Base-by-base conservation (phyloP, 331 rosid species). In the Stylosanthes scabra region DNA sequence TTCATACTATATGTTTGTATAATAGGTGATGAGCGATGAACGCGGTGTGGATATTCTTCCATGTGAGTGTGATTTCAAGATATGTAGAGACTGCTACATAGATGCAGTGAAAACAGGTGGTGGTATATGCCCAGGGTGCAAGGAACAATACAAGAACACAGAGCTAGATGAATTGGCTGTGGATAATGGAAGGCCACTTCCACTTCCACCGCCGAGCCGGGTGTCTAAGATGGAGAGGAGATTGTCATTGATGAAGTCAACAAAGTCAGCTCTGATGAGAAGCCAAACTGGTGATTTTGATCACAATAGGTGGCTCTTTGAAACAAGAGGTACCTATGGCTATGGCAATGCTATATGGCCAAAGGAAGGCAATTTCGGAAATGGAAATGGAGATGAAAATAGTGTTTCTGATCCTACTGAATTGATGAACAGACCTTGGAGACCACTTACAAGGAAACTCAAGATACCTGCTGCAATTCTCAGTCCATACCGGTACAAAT, bases 21-120 rank as follows among this genome's bases (percentile, higher is more conserved):
- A 20, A 20, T 31, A 89, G 62, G 96, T 89, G 73, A 89, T 89
- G 93, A 85, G 89, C 20, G 93, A 91, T 49, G 93, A 79, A 67
- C 87, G 96, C 0, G 97, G 97, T 0, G 70, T 2, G 49, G 93
- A 91, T 64, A 85, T 91, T 60, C 91, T 91, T 52, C 97, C 97
- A 11, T 91, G 97, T 66, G 96, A 91, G 82, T 91, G 97, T 75
- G 97, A 89, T 74, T 91, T 80, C 70, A 91, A 91, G 72, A 91
- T 91, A 76, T 91, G 97, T 55, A 81, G 91, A 54, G 97, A 91
- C 72, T 91, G 97, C 83, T 91, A 85, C 68, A 75, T 76, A 7
- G 96, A 90, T 77, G 91, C 89, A 4, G 88, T 84, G 28, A 90
- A 83, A 83, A 66, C 88, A 0, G 91, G 89, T 49, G 93, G 80